Conservation (phyloP, 2,329 filamentous ascomycete species). For the Aspergillus aculeatus region DNA sequence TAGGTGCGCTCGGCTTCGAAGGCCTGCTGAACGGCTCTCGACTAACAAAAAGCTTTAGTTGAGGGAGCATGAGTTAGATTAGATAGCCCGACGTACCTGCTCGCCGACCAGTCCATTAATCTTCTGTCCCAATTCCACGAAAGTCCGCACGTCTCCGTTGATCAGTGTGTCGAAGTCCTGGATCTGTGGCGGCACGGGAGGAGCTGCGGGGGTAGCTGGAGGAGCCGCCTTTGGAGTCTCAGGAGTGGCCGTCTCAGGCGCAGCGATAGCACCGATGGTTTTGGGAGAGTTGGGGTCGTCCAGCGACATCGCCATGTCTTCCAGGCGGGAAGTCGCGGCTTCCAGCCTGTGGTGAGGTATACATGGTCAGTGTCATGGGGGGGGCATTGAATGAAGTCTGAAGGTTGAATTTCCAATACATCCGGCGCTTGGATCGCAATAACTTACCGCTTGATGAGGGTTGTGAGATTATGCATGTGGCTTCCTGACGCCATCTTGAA, state of each 20-base stretch:
- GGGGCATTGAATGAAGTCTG: not conserved
- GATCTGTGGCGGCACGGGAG: conserved; percentile 71
- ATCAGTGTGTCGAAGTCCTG: conserved; percentile 85
- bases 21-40: conserved; percentile 59
- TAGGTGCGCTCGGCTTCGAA: conserved; percentile 87
- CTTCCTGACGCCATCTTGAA: conserved; percentile 63
- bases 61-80: not conserved
- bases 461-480: conserved; percentile 95
- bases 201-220: conserved; percentile 50
- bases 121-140: conserved; percentile 72
- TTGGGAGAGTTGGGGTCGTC: conserved; percentile 49
- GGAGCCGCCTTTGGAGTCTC: conserved; percentile 36
- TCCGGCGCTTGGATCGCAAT: not conserved
- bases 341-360: conserved; percentile 71
- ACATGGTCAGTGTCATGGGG: conserved; percentile 38
- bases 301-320: conserved; percentile 85
- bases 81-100: conserved; percentile 58
- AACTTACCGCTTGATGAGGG: conserved; percentile 89
- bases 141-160: conserved; percentile 69
- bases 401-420: not conserved
- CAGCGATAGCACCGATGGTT: conserved; percentile 28
- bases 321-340: conserved; percentile 90
- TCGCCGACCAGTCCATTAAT: conserved; percentile 76
- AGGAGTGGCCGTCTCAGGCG: conserved; percentile 24
- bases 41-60: conserved; percentile 38